Percentiles rank a stretch among this genome's conserved stretches.
Evolutionary conservation across 768 basidiomycete genomes (phyloP).

Genomic region (Pleurotus salmoneostramineus): DNA sequence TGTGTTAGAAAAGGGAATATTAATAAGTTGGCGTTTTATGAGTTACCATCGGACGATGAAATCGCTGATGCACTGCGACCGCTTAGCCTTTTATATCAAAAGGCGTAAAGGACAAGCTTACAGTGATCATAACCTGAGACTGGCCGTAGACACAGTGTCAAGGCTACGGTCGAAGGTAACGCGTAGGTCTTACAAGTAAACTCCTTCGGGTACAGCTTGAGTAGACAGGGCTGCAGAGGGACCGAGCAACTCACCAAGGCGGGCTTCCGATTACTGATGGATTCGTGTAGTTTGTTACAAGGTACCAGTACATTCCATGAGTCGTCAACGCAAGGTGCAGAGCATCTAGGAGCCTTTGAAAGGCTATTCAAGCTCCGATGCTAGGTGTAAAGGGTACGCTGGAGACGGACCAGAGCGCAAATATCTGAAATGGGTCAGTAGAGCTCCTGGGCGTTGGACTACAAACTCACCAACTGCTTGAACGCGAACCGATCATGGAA

Average conservation of each 20-base stretch:
- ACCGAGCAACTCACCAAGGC: constrained; percentile 21
- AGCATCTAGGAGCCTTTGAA: constrained; percentile 28
- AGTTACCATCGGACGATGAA: constrained; percentile 26
- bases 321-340: constrained; percentile 28
- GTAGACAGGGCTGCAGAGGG: background rate
- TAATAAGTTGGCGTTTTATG: background rate
- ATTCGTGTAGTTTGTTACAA: constrained; percentile 29
- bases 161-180: background rate
- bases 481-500: constrained; percentile 23
- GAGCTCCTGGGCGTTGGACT: background rate
- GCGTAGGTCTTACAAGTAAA: background rate
- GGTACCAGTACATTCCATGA: constrained; percentile 30
- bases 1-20: background rate
- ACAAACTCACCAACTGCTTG: constrained; percentile 21
- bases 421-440: constrained; percentile 14
- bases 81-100: background rate
- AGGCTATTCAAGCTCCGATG: background rate
- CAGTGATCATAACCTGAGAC: constrained; percentile 24
- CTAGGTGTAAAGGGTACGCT: background rate
- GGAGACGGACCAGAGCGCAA: constrained; percentile 19
- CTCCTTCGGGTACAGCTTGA: background rate
- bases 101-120: constrained; percentile 8
- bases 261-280: constrained; percentile 18
- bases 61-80: constrained; percentile 24
- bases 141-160: background rate